Evolutionary conservation across 2,329 filamentous ascomycete species (phyloP).

Genomic region (Venturia pyrina): DNA sequence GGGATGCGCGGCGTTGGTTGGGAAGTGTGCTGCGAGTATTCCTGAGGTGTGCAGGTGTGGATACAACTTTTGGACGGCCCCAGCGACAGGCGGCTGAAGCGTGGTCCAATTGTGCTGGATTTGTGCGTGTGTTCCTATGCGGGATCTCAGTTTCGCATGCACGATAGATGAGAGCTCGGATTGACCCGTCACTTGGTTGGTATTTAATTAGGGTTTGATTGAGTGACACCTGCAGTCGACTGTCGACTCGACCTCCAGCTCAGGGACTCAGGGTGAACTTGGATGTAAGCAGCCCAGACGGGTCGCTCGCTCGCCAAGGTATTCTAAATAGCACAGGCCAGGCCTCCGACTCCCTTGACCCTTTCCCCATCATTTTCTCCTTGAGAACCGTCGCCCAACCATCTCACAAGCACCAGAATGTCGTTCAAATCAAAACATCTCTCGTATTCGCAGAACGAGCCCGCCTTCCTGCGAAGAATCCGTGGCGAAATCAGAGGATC

Average conservation of each 20-base stretch:
- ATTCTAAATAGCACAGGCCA: too few species aligned
- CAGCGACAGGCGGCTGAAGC: background rate
- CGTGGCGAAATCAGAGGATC: slow-evolving; percentile 42
- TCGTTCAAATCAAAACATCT: slow-evolving; percentile 60
- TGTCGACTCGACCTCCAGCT: too few species aligned
- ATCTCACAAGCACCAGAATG: slow-evolving; percentile 37
- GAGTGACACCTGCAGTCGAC: too few species aligned
- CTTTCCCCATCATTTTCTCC: too few species aligned
- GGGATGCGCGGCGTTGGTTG: background rate
- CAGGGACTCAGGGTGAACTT: too few species aligned
- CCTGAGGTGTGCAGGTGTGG: background rate
- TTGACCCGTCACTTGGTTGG: background rate
- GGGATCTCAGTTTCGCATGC: slow-evolving; percentile 11
- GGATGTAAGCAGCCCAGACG: too few species aligned
- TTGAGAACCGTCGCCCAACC: too few species aligned
- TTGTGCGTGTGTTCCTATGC: background rate
- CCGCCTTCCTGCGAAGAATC: slow-evolving; percentile 36
- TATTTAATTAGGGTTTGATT: slow-evolving; percentile 3
- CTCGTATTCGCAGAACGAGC: slow-evolving; percentile 49
- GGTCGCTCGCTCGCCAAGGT: too few species aligned
- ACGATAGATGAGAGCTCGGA: slow-evolving; percentile 14
- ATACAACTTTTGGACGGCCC: background rate
- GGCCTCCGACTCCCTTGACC: too few species aligned
- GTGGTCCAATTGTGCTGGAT: background rate
- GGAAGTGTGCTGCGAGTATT: background rate